Percentiles rank a stretch among this genome's conserved stretches.
phyloP scores from a whole-genome alignment of 1,284 basidiomycete genomes.

The Pseudozyma thailandica region DNA sequence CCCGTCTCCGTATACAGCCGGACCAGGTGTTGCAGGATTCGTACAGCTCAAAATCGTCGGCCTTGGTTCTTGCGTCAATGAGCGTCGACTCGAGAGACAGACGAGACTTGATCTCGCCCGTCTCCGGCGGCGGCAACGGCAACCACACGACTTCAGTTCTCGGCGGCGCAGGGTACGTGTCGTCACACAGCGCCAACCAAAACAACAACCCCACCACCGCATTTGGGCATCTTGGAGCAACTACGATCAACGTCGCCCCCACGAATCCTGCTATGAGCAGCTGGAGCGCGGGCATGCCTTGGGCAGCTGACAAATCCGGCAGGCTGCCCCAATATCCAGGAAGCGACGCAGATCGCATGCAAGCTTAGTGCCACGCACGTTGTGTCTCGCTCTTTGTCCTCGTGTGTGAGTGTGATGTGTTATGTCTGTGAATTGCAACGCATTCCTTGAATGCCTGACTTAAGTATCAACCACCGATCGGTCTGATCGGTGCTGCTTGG shows the following conservation, averaged over 20 bases:
- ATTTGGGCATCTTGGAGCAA: neutral
- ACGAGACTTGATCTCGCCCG: conserved; percentile 1
- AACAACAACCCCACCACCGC: neutral
- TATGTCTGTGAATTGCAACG: no score
- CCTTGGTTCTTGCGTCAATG: conserved; percentile 4
- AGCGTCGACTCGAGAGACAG: neutral
- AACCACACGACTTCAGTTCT: neutral
- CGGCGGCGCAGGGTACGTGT: neutral
- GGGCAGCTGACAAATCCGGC: neutral
- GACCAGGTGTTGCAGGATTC: conserved; percentile 2
- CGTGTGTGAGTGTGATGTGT: no score
- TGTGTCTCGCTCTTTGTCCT: no score
- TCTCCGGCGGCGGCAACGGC: neutral
- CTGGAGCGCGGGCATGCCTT: neutral
- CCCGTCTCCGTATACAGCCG: conserved; percentile 15
- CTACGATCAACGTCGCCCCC: neutral
- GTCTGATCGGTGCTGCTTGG: neutral
- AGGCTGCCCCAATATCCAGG: conserved; percentile 1
- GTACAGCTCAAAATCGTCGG: neutral
- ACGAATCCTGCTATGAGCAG: neutral
- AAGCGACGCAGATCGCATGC: no score
- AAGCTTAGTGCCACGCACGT: neutral
- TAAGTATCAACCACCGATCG: no score
- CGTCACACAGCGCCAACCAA: conserved; percentile 3
- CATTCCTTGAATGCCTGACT: no score